These are phyloP conservation scores for Coccomyxa subellipsoidea DNA, from an alignment of 163 green algal genomes.

Conservation along the genomic window DNA sequence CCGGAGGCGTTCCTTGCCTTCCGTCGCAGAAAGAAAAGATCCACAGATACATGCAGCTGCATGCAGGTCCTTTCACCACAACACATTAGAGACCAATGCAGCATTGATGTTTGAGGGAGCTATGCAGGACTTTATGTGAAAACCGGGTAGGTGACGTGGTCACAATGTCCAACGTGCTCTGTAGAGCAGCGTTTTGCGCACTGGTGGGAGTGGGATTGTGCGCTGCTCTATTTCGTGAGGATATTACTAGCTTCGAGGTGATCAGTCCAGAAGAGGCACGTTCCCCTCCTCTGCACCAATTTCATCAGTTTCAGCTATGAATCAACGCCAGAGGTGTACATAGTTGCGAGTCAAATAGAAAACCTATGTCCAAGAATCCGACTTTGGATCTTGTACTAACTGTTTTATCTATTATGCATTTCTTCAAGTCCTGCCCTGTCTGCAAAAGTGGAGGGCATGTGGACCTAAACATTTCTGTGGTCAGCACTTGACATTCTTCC, in stretches of 20 bases:
- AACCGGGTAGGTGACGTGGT: background rate
- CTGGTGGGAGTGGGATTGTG: conserved; percentile 2
- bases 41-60: background rate
- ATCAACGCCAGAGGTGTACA: no score
- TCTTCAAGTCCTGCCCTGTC: no score
- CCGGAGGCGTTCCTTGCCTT: background rate
- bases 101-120: background rate
- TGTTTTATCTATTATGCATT: no score
- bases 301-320: no score
- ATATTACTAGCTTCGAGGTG: background rate
- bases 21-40: background rate
- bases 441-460: no score
- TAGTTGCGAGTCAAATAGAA: no score
- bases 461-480: no score
- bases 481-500: no score
- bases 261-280: background rate
- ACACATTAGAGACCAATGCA: background rate
- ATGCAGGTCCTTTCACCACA: background rate
- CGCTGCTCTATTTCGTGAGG: background rate
- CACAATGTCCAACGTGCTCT: background rate
- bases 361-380: no score
- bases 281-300: background rate
- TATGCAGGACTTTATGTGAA: background rate
- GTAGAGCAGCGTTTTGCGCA: background rate
- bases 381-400: no score